Conservation (phyloP, 1,284 basidiomycete genomes). For the Heliocybe sulcata region DNA sequence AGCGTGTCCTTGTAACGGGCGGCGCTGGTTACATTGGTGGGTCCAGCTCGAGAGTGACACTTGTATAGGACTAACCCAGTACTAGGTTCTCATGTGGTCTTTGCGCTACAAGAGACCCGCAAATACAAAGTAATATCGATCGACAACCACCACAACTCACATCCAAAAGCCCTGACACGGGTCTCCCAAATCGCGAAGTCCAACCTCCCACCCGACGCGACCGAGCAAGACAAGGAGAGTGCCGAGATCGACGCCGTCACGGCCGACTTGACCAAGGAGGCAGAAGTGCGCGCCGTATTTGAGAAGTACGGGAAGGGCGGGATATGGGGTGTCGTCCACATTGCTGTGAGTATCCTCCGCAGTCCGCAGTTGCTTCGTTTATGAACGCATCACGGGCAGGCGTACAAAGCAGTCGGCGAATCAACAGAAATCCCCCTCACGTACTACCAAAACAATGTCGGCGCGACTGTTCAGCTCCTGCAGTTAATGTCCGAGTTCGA, state of each 20-base stretch:
- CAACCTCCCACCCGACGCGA: conserved; percentile 56
- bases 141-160: conserved; percentile 92
- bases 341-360: conserved; percentile 59
- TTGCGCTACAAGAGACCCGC: conserved; percentile 78
- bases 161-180: conserved; percentile 63
- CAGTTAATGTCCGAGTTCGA: conserved; percentile 84
- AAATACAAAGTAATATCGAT: conserved; percentile 89
- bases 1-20: conserved; percentile 76
- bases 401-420: conserved; percentile 98
- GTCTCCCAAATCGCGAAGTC: conserved; percentile 76
- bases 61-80: conserved; percentile 2
- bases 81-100: conserved; percentile 87
- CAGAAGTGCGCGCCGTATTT: conserved; percentile 73
- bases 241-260: conserved; percentile 64
- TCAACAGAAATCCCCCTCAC: conserved; percentile 91
- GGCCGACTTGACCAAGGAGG: conserved; percentile 70
- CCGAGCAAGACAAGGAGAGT: conserved; percentile 57
- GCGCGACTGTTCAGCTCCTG: conserved; percentile 76
- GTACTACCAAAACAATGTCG: conserved; percentile 91
- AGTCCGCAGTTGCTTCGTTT: not conserved
- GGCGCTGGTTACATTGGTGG: conserved; percentile 83
- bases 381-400: conserved; percentile 35
- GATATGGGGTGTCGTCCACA: conserved; percentile 97
- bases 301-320: conserved; percentile 82
- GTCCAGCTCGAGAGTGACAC: conserved; percentile 8